These are phyloP conservation scores for Crucihimalaya himalaica DNA, from an alignment of 345 rosid genomes.

Conservation along the genomic window DNA sequence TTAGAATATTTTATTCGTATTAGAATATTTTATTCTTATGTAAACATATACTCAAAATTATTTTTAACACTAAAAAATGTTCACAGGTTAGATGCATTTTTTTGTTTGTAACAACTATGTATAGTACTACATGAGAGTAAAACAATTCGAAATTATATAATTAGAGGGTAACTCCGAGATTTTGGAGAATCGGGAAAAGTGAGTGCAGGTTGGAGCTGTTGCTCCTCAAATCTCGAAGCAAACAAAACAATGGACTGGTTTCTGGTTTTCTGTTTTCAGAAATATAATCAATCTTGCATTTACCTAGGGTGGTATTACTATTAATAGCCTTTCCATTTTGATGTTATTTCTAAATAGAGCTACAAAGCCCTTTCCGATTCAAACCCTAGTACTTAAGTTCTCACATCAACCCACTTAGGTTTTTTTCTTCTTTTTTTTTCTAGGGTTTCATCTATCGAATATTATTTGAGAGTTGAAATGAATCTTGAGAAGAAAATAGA, in stretches of 20 bases:
- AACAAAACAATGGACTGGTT: constrained; percentile 36
- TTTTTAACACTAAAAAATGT: too few relatives aligned
- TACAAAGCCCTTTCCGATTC: neutral
- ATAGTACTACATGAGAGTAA: neutral
- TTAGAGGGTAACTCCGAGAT: neutral
- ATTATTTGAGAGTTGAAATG: constrained; percentile 9
- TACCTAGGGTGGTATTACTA: constrained; percentile 16
- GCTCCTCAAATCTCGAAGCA: constrained; percentile 33
- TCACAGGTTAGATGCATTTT: neutral
- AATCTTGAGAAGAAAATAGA: constrained; percentile 27
- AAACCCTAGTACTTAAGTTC: constrained; percentile 16
- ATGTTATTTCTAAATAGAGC: constrained; percentile 3
- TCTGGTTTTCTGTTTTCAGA: constrained; percentile 12
- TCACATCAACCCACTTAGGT: neutral
- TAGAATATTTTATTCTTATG: too few relatives aligned
- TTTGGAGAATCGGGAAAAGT: constrained; percentile 14
- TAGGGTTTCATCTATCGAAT: constrained; percentile 26
- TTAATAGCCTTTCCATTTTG: constrained; percentile 28
- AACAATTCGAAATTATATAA: neutral
- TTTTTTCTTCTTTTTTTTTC: neutral
- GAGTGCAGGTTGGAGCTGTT: constrained; percentile 29
- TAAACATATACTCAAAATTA: too few relatives aligned
- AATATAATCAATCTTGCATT: neutral
- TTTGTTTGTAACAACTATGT: neutral
- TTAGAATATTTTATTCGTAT: too few relatives aligned